Evolutionary conservation across 768 basidiomycete species (phyloP).

Genomic region (Cystobasidium ongulense): DNA sequence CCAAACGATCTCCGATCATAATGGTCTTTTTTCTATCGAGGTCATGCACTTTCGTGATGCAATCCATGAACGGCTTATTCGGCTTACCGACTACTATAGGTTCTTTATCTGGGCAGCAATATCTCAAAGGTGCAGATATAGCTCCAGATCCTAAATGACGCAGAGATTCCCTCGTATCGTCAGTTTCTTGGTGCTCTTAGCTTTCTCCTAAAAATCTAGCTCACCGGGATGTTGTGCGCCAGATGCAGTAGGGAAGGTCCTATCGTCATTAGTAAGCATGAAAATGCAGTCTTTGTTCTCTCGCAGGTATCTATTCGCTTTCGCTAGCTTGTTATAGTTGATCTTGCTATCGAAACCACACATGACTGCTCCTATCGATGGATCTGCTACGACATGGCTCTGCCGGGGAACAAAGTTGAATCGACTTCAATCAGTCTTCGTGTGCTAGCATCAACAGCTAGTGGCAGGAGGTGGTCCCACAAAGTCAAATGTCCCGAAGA

Average conservation of each 20-base stretch:
- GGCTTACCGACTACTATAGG: constrained; percentile 85
- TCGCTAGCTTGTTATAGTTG: constrained; percentile 89
- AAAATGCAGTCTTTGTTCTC: constrained; percentile 57
- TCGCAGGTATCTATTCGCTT: constrained; percentile 80
- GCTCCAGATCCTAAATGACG: constrained; percentile 54
- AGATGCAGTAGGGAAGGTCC: constrained; percentile 66
- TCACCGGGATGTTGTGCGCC: constrained; percentile 64
- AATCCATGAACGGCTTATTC: constrained; percentile 82
- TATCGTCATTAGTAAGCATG: constrained; percentile 79
- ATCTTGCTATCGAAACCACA: constrained; percentile 75
- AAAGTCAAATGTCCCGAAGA: constrained; percentile 65
- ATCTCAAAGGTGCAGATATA: constrained; percentile 71
- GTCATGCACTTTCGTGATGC: constrained; percentile 71
- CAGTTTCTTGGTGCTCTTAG: not conserved
- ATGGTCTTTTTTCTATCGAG: constrained; percentile 79
- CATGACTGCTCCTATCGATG: constrained; percentile 79
- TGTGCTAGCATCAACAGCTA: no score
- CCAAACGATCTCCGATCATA: constrained; percentile 92
- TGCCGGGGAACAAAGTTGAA: not conserved
- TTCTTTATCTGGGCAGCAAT: constrained; percentile 56
- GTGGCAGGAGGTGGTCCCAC: not conserved
- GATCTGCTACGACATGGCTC: constrained; percentile 52
- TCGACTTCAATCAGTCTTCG: no score
- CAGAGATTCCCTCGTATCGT: not conserved
- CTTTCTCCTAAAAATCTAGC: not conserved